Evolutionary conservation across 345 rosid species (phyloP), one percentile per base, ranked within the genome.

Genomic region (Psidium guajava): DNA sequence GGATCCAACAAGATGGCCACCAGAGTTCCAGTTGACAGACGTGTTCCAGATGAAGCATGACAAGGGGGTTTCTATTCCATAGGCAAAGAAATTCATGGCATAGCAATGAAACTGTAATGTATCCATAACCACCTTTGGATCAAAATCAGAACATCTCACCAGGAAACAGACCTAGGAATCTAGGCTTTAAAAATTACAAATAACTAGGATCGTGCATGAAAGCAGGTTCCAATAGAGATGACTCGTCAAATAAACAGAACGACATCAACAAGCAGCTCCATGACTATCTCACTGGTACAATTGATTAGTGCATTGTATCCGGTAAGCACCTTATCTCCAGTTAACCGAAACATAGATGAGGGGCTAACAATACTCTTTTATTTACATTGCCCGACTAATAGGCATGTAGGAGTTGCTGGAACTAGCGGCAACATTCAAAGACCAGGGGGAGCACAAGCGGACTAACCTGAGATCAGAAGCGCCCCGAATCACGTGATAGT

Each of bases 401-500:
- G 52, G 25, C 83, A 50, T 51, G 36, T 16, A 49, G 83, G 14
- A 53, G 42, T 25, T 16, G 21, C 54, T 16, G 83, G 21, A 82
- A 25, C 32, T 82, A 27, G 40, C 13, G 24, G 56, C 83, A 9
- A 14, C 36, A 82, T 51, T 51, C 57, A n/a, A 51, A 47, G 40
- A 51, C 32, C 51, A 49, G 0, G 44, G 51, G 51, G 24, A 51
- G 3, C 47, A 21, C 36, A 32, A 69, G 22, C 77, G 32, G 54
- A 90, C 91, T 25, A 84, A 97, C 99, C 88, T 95, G 94, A 97
- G 95, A 91, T 97, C 99, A 87, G 99, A 97, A 87, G 99, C 99
- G 51, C 96, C 98, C 54, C 99, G 98, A 82, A 97, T 97, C 61
- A 97, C 98, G 85, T 95, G 99, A 88, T 91, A 97, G 88, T 97